These are phyloP conservation scores for Talaromyces proteolyticus DNA, from an alignment of 495 filamentous ascomycete species.

Conservation along the genomic window DNA sequence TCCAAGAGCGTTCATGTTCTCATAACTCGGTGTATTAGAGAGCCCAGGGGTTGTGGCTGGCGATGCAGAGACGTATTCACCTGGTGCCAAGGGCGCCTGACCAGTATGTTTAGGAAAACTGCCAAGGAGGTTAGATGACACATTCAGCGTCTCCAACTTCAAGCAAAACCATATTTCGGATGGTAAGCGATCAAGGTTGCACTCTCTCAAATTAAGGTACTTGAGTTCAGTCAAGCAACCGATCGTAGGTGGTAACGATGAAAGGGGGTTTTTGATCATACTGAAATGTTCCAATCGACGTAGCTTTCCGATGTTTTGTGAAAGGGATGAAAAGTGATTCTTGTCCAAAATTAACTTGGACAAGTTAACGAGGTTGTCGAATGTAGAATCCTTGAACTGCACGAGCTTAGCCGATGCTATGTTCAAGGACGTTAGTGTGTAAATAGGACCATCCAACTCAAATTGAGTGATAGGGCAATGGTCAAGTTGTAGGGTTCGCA, in stretches of 20 bases:
- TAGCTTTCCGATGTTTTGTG: constrained; percentile 75
- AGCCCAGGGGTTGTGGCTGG: constrained; percentile 46
- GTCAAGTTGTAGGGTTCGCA: constrained; percentile 80
- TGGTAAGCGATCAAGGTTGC: constrained; percentile 83
- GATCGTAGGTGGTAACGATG: constrained; percentile 75
- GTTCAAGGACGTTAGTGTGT: constrained; percentile 78
- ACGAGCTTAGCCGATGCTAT: constrained; percentile 83
- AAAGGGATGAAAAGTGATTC: constrained; percentile 90
- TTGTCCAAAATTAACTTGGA: constrained; percentile 85
- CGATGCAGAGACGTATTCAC: constrained; percentile 38
- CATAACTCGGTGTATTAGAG: constrained; percentile 59
- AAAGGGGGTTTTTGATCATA: constrained; percentile 83
- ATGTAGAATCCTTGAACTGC: constrained; percentile 75
- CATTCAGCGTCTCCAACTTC: constrained; percentile 85
- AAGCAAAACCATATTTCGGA: constrained; percentile 90
- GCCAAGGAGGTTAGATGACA: constrained; percentile 88
- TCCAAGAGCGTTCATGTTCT: constrained; percentile 68
- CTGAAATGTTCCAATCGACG: constrained; percentile 84
- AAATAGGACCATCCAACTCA: constrained; percentile 68
- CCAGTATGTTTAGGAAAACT: constrained; percentile 81
- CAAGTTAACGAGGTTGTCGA: constrained; percentile 79
- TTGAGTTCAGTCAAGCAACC: constrained; percentile 79
- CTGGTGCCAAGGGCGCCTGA: constrained; percentile 51
- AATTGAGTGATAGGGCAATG: constrained; percentile 93
- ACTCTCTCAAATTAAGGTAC: constrained; percentile 81